A percentile compares a stretch with the other conserved stretches of the same genome.
Evolutionary conservation across 164 flowering plant genomes (phyloP).

Genomic region (Chimonanthus praecox): DNA sequence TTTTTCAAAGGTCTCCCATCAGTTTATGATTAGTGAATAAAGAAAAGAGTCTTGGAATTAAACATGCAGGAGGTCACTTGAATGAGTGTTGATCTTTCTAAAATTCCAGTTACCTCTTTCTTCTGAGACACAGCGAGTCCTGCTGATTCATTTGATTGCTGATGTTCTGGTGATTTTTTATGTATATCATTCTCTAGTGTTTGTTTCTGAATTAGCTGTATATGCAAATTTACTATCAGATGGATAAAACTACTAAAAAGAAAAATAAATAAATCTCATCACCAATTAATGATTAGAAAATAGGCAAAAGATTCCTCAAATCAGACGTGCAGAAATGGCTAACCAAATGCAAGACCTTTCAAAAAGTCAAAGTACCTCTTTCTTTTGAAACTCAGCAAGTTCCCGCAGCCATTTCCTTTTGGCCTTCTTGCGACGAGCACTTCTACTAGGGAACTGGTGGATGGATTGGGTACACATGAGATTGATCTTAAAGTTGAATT

Average conservation of each 20-base stretch:
- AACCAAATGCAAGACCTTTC: neutral
- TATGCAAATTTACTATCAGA: neutral
- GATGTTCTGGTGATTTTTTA: constrained; percentile 16
- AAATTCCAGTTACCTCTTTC: too few relatives aligned
- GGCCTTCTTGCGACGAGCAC: constrained; percentile 78
- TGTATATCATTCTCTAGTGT: constrained; percentile 9
- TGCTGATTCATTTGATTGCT: constrained; percentile 12
- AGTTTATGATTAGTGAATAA: neutral
- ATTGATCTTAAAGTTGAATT: constrained; percentile 1
- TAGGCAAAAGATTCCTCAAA: neutral
- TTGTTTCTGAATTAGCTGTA: constrained; percentile 33
- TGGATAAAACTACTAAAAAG: neutral
- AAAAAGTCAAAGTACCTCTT: constrained; percentile 30
- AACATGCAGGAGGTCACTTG: neutral
- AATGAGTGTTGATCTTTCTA: too few relatives aligned
- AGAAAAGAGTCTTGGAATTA: neutral
- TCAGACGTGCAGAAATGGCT: neutral
- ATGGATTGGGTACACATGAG: constrained; percentile 11
- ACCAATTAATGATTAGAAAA: neutral
- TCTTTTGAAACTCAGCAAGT: constrained; percentile 30
- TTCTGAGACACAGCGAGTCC: too few relatives aligned
- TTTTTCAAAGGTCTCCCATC: too few relatives aligned
- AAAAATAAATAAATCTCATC: neutral
- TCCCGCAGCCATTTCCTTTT: constrained; percentile 69
- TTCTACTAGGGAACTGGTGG: constrained; percentile 68